These are phyloP conservation scores for Gymnopus androsaceus DNA, from an alignment of 1,284 basidiomycete species.

Conservation along the genomic window DNA sequence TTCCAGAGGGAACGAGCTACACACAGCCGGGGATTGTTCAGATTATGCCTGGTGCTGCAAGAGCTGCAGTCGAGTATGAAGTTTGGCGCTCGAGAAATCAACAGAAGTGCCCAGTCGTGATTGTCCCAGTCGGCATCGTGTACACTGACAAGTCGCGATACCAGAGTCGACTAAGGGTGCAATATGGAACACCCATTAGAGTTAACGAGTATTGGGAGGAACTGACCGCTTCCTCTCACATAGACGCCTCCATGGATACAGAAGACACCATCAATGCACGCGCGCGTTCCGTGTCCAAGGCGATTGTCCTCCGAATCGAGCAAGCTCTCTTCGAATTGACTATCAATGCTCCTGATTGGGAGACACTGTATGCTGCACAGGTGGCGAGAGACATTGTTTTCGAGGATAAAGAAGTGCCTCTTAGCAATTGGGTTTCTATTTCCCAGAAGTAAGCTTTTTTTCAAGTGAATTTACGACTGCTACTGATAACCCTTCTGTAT, in stretches of 20 bases:
- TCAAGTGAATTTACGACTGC: constrained; percentile 11
- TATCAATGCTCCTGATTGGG: constrained; percentile 75
- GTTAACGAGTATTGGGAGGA: constrained; percentile 24
- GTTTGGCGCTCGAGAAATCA: constrained; percentile 39
- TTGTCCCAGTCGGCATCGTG: constrained; percentile 72
- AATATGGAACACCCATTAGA: constrained; percentile 52
- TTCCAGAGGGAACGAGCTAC: constrained; percentile 71
- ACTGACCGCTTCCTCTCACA: neutral
- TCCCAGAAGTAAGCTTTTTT: constrained; percentile 54
- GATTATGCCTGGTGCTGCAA: constrained; percentile 73
- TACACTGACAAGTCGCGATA: constrained; percentile 78
- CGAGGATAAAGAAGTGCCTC: constrained; percentile 45
- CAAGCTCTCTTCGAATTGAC: constrained; percentile 56
- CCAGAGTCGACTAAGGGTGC: constrained; percentile 43
- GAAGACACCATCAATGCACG: neutral
- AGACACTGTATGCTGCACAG: constrained; percentile 56
- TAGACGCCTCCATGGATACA: neutral
- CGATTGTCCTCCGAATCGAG: constrained; percentile 59
- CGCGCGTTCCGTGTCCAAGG: constrained; percentile 49
- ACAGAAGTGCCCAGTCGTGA: constrained; percentile 37
- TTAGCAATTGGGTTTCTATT: constrained; percentile 54
- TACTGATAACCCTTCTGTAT: neutral
- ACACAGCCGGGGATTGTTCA: constrained; percentile 70
- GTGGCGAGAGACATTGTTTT: constrained; percentile 66
- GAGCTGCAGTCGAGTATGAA: constrained; percentile 78